Conservation (phyloP, 352 stramenopile genomes). For the Phytopythium delawarense region DNA sequence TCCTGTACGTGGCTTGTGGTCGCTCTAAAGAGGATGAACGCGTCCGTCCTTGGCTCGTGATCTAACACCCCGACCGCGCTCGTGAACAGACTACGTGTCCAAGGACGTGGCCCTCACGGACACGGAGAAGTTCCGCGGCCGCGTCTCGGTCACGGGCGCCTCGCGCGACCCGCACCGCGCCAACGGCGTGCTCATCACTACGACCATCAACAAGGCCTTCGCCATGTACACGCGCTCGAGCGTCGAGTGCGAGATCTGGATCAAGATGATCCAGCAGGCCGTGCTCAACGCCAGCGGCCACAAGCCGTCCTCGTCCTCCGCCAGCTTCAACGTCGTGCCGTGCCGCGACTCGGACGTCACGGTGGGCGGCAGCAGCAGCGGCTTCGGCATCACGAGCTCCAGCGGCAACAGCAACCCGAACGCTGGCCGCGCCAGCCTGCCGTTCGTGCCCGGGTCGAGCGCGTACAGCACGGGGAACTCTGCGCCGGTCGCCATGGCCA, state of each 20-base stretch:
- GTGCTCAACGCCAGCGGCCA: conserved; percentile 43
- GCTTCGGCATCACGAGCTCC: conserved; percentile 7
- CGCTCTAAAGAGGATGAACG: no score
- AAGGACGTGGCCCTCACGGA: conserved; percentile 77
- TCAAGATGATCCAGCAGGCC: conserved; percentile 80
- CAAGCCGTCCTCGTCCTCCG: conserved; percentile 36
- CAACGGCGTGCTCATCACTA: conserved; percentile 81
- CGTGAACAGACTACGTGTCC: conserved; percentile 50
- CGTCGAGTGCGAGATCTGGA: conserved; percentile 81
- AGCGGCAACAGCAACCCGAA: conserved; percentile 9
- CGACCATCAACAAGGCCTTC: conserved; percentile 85
- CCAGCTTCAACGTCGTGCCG: conserved; percentile 49
- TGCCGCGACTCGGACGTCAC: conserved; percentile 57
- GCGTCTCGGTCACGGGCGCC: conserved; percentile 75
- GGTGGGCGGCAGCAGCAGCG: conserved; percentile 21
- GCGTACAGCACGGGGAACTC: conserved; percentile 4
- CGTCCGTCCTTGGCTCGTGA: neutral
- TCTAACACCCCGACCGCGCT: neutral
- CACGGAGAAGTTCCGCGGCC: conserved; percentile 81
- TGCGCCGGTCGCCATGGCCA: conserved; percentile 7
- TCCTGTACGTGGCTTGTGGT: conserved; percentile 25
- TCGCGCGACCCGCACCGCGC: conserved; percentile 54
- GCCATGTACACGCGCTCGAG: conserved; percentile 78
- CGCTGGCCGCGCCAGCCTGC: conserved; percentile 10
- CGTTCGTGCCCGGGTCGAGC: conserved; percentile 19